Evolutionary conservation across 495 filamentous ascomycete genomes (phyloP).

Genomic region (Neurospora discreta): DNA sequence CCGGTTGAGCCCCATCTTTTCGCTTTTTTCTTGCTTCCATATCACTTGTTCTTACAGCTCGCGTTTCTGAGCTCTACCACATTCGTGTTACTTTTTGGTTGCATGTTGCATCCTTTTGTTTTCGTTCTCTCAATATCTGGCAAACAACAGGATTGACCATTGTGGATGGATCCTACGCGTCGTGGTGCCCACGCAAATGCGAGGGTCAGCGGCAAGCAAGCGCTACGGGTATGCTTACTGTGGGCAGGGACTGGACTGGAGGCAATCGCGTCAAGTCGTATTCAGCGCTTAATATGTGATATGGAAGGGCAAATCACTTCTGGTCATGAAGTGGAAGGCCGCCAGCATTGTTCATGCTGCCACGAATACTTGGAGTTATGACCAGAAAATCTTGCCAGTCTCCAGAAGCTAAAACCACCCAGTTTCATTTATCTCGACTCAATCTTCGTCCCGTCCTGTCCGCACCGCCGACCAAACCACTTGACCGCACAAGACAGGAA

Average conservation of each 20-base stretch:
- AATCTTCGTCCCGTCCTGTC: not conserved
- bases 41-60: not conserved
- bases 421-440: not conserved
- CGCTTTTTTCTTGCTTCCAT: not conserved
- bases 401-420: not conserved
- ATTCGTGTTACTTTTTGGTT: not conserved
- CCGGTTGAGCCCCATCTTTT: not conserved
- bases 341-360: not conserved
- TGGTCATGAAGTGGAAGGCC: no score
- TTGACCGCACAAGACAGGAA: not conserved
- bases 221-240: not conserved
- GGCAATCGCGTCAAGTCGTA: not conserved
- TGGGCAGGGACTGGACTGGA: not conserved
- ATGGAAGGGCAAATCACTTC: no score
- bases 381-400: not conserved
- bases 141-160: not conserved
- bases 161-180: not conserved
- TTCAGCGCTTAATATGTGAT: not conserved
- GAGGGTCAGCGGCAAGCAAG: not conserved
- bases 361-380: not conserved
- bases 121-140: not conserved
- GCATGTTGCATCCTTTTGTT: not conserved
- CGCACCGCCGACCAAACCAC: not conserved
- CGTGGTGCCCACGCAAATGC: not conserved
- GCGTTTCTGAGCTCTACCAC: not conserved